These are phyloP conservation scores for Cyclocybe cylindracea DNA, from an alignment of 768 basidiomycete species.

Conservation along the genomic window DNA sequence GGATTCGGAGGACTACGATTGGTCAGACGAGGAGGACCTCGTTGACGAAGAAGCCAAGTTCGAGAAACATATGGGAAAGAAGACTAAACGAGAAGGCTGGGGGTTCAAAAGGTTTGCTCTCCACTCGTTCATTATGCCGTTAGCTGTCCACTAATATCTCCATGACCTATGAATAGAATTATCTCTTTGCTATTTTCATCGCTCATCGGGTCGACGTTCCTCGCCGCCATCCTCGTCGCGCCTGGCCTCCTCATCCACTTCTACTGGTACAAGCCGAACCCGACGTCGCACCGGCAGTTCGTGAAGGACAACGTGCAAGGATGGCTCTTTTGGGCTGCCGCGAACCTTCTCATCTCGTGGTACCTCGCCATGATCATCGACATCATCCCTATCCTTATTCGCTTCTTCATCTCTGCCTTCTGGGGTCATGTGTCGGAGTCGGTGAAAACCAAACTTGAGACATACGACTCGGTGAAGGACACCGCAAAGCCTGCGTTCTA, in stretches of 20 bases:
- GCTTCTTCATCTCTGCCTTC: conserved; percentile 50
- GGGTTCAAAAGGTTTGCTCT: conserved; percentile 50
- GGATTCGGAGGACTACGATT: conserved; percentile 65
- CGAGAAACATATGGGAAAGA: conserved; percentile 57
- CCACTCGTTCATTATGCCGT: neutral
- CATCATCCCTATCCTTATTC: conserved; percentile 57
- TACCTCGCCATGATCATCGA: conserved; percentile 73
- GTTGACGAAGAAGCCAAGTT: conserved; percentile 70
- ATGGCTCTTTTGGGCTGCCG: conserved; percentile 83
- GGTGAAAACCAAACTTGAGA: conserved; percentile 65
- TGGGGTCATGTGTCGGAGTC: conserved; percentile 80
- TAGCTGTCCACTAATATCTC: conserved; percentile 1
- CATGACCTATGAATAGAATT: conserved; percentile 38
- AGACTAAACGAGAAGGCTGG: conserved; percentile 46
- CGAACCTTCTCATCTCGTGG: conserved; percentile 80
- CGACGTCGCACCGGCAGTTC: conserved; percentile 54
- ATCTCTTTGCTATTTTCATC: conserved; percentile 68
- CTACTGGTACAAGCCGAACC: conserved; percentile 67
- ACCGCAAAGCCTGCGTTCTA: conserved; percentile 74
- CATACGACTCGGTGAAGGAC: conserved; percentile 71
- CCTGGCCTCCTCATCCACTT: conserved; percentile 68
- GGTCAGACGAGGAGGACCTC: conserved; percentile 79
- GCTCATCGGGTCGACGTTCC: conserved; percentile 68
- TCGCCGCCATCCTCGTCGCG: conserved; percentile 60
- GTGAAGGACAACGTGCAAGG: conserved; percentile 69